Percentiles rank a stretch among this genome's conserved stretches.
Evolutionary conservation across 1,139 yeast species (phyloP).

Genomic region (Taphrina pruni): DNA sequence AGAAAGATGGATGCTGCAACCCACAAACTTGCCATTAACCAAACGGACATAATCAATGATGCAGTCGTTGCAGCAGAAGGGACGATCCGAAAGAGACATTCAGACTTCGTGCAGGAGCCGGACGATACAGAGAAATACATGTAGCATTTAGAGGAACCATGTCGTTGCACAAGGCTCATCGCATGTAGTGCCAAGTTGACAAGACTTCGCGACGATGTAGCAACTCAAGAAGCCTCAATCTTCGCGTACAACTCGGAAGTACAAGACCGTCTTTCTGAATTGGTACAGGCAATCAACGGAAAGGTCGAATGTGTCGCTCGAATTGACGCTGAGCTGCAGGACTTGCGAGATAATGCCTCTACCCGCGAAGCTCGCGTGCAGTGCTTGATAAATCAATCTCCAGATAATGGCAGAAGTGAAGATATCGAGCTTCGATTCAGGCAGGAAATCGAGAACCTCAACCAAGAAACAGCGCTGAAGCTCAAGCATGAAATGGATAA

Average conservation of each 20-base stretch:
- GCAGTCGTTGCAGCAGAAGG: slow-evolving; percentile 1
- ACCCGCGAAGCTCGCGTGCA: not conserved
- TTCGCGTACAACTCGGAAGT: not conserved
- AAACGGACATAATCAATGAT: not conserved
- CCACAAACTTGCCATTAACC: not conserved
- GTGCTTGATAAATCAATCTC: not conserved
- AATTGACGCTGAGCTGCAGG: slow-evolving; percentile 8
- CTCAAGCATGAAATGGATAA: slow-evolving; percentile 3
- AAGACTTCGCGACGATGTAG: not conserved
- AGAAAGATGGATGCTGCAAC: not conserved
- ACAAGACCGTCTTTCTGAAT: not conserved
- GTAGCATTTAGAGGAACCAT: not conserved
- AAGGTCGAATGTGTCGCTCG: not conserved
- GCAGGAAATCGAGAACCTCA: not conserved
- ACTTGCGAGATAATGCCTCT: not conserved
- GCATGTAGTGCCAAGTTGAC: not conserved
- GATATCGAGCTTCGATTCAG: not conserved
- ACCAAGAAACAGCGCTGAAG: not conserved
- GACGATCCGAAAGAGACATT: not conserved
- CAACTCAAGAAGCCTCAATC: not conserved
- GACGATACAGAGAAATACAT: not conserved
- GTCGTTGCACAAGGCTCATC: not conserved
- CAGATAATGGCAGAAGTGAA: not conserved
- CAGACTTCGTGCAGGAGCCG: not conserved
- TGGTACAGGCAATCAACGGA: not conserved